Conservation (phyloP, 208 protist genomes). For the Crithidia fasciculata region DNA sequence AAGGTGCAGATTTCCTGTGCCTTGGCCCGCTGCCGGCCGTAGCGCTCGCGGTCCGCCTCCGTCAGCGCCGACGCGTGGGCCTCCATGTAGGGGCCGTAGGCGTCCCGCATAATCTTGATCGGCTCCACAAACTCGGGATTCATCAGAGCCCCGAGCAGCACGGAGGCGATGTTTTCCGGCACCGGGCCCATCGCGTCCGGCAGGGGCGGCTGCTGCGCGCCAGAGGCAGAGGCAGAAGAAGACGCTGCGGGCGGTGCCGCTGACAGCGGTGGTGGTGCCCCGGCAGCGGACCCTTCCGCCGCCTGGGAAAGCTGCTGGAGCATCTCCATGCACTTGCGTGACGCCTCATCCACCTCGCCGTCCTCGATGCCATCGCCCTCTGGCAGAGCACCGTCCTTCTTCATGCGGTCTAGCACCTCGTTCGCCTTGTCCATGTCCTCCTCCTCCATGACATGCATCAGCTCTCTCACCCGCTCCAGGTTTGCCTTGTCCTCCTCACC, state of each 20-base stretch:
- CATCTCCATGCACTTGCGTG: conserved; percentile 40
- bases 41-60: conserved; percentile 55
- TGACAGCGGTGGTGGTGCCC: background rate
- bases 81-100: conserved; percentile 62
- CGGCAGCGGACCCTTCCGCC: conserved; percentile 3
- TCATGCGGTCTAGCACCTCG: conserved; percentile 43
- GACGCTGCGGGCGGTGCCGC: conserved; percentile 11
- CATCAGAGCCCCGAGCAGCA: conserved; percentile 54
- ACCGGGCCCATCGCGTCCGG: conserved; percentile 4
- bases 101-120: conserved; percentile 68
- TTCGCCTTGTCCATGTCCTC: conserved; percentile 49
- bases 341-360: conserved; percentile 38
- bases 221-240: conserved; percentile 1
- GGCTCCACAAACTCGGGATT: conserved; percentile 66
- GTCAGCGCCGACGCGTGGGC: conserved; percentile 36
- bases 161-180: conserved; percentile 39
- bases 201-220: background rate
- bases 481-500: conserved; percentile 45
- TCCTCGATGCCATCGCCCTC: conserved; percentile 20
- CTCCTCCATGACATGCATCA: conserved; percentile 61
- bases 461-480: conserved; percentile 45
- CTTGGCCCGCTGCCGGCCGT: conserved; percentile 55
- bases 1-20: conserved; percentile 65
- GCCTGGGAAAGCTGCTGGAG: conserved; percentile 36
- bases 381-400: conserved; percentile 31